Base-by-base conservation (phyloP, 805 yeast genomes). In the Candida boleticola region DNA sequence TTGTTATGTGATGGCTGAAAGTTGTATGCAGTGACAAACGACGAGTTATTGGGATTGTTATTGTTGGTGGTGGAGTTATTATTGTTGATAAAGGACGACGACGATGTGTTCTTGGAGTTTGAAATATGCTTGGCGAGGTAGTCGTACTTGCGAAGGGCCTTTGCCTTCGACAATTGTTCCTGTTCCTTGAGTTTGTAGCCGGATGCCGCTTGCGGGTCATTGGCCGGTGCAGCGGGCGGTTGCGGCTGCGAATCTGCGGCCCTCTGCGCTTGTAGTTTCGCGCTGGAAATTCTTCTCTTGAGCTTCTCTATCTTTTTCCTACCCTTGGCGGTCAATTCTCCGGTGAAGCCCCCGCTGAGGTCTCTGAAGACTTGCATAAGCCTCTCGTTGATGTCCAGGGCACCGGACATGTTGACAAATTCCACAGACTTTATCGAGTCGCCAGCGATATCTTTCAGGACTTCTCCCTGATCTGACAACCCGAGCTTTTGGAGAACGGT, bases 391-490 rank as follows among this genome's bases (percentile, higher is more conserved):
- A 68, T 59, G 42, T 61, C 54, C 2, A 41, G 21, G 16, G 16
- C 18, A 31, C 16, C 22, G 11, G 67, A 54, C 74, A 70, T 68
- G 42, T 67, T 62, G 42, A 71, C 61, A 3, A 68, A 30, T 1
- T 44, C 29, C 7, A 70, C 47, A 23, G 51, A 51, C 5, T 22
- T 20, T 18, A 45, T 41, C 11, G 47, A 44, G 2, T 44, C 40
- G 2, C 58, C 29, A 2, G 48, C 40, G 20, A 69, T 52, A 2
- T 43, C 16, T 7, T 48, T 39, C 2, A 39, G 16, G 11, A 63
- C 52, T 18, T 54, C 50, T 2, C 41, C 49, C 1, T 31, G 13
- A 9, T 37, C 26, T n/a, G n/a, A n/a, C 11, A 23, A 23, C 27
- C 27, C 27, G 11, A 23, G 27, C 27, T 7, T 11, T 11, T 23